Evolutionary conservation across 2,329 filamentous ascomycete genomes (phyloP).

Genomic region (Pyrenophora graminea): DNA sequence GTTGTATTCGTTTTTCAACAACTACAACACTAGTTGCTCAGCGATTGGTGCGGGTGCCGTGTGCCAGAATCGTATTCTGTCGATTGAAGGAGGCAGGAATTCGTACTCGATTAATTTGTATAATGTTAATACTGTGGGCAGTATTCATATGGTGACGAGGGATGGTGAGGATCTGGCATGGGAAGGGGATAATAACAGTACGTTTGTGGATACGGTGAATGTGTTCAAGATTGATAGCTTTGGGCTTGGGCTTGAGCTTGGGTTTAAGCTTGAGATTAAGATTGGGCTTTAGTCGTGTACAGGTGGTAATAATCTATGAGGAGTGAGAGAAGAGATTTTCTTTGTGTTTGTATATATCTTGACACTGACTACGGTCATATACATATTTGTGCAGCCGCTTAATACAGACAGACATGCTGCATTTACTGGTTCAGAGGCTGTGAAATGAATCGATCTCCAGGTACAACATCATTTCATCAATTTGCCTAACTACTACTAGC

Average conservation of each 20-base stretch:
- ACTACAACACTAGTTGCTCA: conserved; percentile 56
- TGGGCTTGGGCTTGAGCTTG: conserved; percentile 9
- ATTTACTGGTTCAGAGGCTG: too few relatives aligned
- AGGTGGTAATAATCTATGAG: too few relatives aligned
- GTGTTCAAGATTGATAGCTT: conserved; percentile 32
- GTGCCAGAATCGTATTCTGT: conserved; percentile 57
- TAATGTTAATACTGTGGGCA: conserved; percentile 54
- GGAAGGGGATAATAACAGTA: conserved; percentile 54
- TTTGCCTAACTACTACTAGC: too few relatives aligned
- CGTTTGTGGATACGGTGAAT: conserved; percentile 46
- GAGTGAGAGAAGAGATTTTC: too few relatives aligned
- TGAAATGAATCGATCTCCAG: too few relatives aligned
- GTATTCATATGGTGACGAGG: conserved; percentile 52
- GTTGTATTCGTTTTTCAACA: conserved; percentile 70
- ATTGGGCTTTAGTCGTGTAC: neutral
- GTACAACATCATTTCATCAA: too few relatives aligned
- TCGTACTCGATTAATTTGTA: conserved; percentile 49
- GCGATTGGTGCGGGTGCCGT: conserved; percentile 31
- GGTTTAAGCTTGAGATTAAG: neutral
- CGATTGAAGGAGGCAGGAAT: conserved; percentile 48
- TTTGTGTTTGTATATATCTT: too few relatives aligned
- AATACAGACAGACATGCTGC: too few relatives aligned
- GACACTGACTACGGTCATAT: neutral
- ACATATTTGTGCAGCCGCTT: too few relatives aligned
- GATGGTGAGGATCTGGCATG: conserved; percentile 51